These are phyloP conservation scores for Mytilinidion resinicola DNA, from an alignment of 495 filamentous ascomycete genomes.

Conservation along the genomic window DNA sequence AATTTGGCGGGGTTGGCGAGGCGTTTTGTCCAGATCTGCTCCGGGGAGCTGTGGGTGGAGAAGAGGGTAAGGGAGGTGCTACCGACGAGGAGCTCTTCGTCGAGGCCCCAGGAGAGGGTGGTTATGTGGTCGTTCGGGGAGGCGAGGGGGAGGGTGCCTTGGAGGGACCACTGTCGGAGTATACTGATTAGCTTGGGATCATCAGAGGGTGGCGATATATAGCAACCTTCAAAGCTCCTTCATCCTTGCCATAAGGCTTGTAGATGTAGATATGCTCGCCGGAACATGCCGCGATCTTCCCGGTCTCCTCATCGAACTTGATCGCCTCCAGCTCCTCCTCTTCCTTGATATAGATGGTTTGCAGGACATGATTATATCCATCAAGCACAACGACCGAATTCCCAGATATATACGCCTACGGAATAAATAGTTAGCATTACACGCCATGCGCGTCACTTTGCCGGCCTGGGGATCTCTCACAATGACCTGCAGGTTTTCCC, in stretches of 20 bases:
- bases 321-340: conserved; percentile 63
- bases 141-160: conserved; percentile 37
- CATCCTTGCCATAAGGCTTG: conserved; percentile 63
- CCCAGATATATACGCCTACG: conserved; percentile 81
- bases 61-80: conserved; percentile 66
- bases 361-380: conserved; percentile 66
- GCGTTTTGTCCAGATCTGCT: conserved; percentile 64
- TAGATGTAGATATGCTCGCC: conserved; percentile 66
- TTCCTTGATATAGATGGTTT: conserved; percentile 87
- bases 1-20: conserved; percentile 69
- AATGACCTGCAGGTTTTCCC: conserved; percentile 73
- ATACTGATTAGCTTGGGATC: neutral
- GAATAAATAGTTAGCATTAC: conserved; percentile 16
- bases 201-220: conserved; percentile 3
- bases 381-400: conserved; percentile 77
- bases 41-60: conserved; percentile 43
- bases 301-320: conserved; percentile 69
- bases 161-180: conserved; percentile 49
- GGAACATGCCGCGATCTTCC: conserved; percentile 75
- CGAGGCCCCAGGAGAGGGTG: conserved; percentile 79
- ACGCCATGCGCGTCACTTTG: neutral
- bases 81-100: conserved; percentile 75
- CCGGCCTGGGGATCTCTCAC: conserved; percentile 43
- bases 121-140: conserved; percentile 41
- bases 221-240: conserved; percentile 61